phyloP scores from a whole-genome alignment of 116 monocot genomes.

The Papilionanthe hybrid region DNA sequence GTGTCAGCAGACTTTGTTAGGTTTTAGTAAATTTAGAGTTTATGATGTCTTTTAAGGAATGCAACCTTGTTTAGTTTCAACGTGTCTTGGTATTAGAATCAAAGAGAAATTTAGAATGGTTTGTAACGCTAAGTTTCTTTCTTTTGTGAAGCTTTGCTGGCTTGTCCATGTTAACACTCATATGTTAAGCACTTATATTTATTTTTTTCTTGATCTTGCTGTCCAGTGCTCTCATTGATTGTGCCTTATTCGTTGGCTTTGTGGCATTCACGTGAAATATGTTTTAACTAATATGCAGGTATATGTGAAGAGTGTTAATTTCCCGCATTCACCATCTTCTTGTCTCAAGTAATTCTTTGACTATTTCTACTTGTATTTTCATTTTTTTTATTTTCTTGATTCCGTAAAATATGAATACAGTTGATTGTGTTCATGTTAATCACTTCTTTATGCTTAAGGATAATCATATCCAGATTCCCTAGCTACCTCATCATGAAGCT shows the following conservation, averaged over 20 bases:
- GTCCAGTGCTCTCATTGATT: not conserved
- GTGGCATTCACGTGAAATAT: not conserved
- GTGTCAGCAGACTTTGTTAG: not conserved
- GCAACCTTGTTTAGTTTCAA: not conserved
- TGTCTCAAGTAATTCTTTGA: constrained; percentile 7
- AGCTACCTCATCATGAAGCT: not conserved
- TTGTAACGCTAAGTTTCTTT: not conserved
- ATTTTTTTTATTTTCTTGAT: not conserved
- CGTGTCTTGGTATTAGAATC: not conserved
- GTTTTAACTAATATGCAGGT: not conserved
- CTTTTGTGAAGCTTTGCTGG: not conserved
- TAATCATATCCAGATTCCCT: not conserved
- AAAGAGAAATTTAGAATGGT: not conserved
- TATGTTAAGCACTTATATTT: not conserved
- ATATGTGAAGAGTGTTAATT: constrained; percentile 2
- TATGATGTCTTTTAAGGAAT: not conserved
- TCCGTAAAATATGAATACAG: not conserved
- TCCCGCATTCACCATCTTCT: constrained; percentile 6
- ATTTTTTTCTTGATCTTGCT: not conserved
- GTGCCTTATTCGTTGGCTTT: not conserved
- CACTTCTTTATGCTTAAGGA: not conserved
- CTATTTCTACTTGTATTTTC: not conserved
- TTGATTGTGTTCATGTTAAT: not conserved
- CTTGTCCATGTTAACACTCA: not conserved
- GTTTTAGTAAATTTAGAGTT: not conserved